A percentile compares a stretch with the other conserved stretches of the same genome.
phyloP scores from a whole-genome alignment of 768 basidiomycete species.

The Dentipellis sp. region DNA sequence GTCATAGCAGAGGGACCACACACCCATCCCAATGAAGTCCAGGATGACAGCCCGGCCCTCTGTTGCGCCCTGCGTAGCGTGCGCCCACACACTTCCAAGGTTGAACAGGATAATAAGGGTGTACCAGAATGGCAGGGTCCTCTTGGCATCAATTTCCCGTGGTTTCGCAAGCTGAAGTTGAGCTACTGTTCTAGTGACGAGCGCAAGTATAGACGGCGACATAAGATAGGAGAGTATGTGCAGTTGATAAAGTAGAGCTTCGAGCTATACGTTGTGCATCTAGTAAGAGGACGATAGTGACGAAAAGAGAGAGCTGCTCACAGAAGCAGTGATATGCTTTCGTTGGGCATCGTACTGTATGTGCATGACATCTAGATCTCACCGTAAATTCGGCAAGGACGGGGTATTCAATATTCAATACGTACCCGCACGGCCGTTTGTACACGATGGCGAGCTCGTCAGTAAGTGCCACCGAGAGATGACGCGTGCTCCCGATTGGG shows the following conservation, averaged over 20 bases:
- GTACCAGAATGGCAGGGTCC: constrained; percentile 65
- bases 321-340: constrained; percentile 62
- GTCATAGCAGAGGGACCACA: constrained; percentile 19
- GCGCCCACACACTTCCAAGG: constrained; percentile 49
- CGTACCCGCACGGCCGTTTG: no score
- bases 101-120: constrained; percentile 50
- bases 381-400: background rate
- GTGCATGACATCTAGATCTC: constrained; percentile 20
- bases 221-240: constrained; percentile 71
- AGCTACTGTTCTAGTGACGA: constrained; percentile 42
- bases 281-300: constrained; percentile 3
- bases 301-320: constrained; percentile 25
- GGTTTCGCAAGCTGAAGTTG: constrained; percentile 64
- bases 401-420: no score
- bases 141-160: constrained; percentile 52
- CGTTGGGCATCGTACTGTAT: constrained; percentile 45
- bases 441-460: no score
- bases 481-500: no score
- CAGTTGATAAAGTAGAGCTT: constrained; percentile 62
- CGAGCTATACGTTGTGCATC: constrained; percentile 37
- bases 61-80: constrained; percentile 40
- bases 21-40: constrained; percentile 75
- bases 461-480: no score
- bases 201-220: constrained; percentile 54
- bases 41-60: constrained; percentile 60